These are phyloP conservation scores for Cytidiella melzeri DNA, from an alignment of 768 basidiomycete species.

Conservation along the genomic window DNA sequence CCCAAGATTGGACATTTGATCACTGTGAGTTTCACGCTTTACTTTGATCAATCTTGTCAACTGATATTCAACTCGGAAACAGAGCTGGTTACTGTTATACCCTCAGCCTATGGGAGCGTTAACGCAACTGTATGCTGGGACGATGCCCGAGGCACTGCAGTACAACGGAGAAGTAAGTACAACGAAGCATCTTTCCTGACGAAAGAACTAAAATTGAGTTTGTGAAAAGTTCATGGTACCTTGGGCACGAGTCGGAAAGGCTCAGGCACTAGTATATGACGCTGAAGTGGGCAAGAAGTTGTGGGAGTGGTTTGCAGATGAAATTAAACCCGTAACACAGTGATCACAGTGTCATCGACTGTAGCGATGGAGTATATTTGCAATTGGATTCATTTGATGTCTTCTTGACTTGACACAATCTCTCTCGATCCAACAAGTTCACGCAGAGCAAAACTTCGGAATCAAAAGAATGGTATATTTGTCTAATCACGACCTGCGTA, in stretches of 20 bases:
- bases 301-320: constrained; percentile 22
- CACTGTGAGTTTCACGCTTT: background rate
- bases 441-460: too few relatives aligned
- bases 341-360: too few relatives aligned
- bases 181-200: background rate
- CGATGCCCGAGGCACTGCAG: constrained; percentile 27
- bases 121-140: constrained; percentile 38
- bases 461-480: too few relatives aligned
- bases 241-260: constrained; percentile 18
- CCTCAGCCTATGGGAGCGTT: constrained; percentile 31
- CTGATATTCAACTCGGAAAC: background rate
- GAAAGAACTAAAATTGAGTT: background rate
- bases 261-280: constrained; percentile 11
- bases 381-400: too few relatives aligned
- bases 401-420: too few relatives aligned
- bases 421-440: too few relatives aligned
- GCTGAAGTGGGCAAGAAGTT: constrained; percentile 13
- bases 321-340: too few relatives aligned
- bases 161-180: constrained; percentile 30
- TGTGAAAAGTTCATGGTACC: constrained; percentile 19
- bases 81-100: constrained; percentile 19
- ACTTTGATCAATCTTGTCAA: background rate
- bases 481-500: too few relatives aligned
- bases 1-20: background rate
- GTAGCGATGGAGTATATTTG: too few relatives aligned